Base-by-base conservation (phyloP, 257 asterid genomes). In the Jaltomata sinuosa region DNA sequence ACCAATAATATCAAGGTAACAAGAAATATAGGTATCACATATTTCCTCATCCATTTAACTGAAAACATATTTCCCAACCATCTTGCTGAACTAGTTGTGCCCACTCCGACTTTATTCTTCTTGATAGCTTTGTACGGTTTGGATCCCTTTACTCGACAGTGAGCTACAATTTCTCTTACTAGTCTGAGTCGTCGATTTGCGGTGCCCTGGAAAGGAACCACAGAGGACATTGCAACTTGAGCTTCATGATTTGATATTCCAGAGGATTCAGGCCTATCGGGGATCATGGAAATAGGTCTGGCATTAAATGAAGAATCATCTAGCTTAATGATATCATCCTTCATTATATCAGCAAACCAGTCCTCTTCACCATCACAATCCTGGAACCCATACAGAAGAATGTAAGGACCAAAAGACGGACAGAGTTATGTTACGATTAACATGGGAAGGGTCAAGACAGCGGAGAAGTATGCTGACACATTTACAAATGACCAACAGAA, bases 341-440 rank as follows among this genome's bases (percentile, higher is more conserved):
- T 89, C 97, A 96, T 89, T 85, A 96, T 92, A 86, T 96, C 99
- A 0, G 96, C 96, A 68, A 90, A 94, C 1, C 92, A 96, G 79
- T 96, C 98, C 16, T 94, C 99, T 82, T 91, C 98, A 19, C 84
- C 88, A 4, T 64, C 84, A 29, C 45, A 15, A 79, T 84, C 89
- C 98, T 94, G 92, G 49, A 85, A 85, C 7, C 80, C 68, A 81
- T 31, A 77, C 45, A 47, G 62, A n/a, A 47, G 62, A 27, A 29
- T 14, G 31, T 62, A 11, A 62, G 71, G 71, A 76, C 61, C 61
- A 15, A 76, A 76, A 76, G 18, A 76, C 2, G 0, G 64, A 76
- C 16, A 9, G 7, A 45, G 15, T 47, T 76, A 49, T 47, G 8
- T 25, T 21, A 10, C 0, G 50, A 1, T 6, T 72, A 72, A 11